phyloP scores from a whole-genome alignment of 1,284 basidiomycete genomes.

The Crucibulum cyathiforme region DNA sequence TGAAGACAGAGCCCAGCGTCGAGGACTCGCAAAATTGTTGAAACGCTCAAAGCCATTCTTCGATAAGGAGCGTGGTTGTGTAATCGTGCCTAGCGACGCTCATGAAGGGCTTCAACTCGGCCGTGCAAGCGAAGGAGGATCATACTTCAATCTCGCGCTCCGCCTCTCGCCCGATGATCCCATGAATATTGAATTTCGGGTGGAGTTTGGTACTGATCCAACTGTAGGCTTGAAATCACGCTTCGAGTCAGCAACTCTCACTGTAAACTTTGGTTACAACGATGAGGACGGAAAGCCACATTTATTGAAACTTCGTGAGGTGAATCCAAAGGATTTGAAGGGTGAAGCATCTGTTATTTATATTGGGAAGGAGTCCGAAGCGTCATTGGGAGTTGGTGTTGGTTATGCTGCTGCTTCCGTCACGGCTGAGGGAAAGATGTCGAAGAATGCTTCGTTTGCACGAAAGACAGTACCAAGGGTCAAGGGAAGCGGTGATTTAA shows the following conservation, averaged over 20 bases:
- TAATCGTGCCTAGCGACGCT: neutral
- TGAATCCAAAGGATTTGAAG: neutral
- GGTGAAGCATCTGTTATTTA: neutral
- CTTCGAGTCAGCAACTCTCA: neutral
- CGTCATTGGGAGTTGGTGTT: neutral
- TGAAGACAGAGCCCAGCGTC: neutral
- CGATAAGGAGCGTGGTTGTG: neutral
- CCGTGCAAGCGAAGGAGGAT: neutral
- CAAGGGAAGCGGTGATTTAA: neutral
- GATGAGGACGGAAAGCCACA: neutral
- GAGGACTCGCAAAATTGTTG: neutral
- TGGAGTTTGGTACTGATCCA: neutral
- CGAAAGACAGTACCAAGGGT: neutral
- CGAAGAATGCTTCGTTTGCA: neutral
- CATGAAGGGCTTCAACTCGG: neutral
- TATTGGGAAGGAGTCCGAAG: neutral
- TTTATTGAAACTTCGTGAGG: neutral
- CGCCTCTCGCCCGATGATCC: neutral
- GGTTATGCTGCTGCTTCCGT: neutral
- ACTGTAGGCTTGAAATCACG: neutral
- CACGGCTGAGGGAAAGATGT: neutral
- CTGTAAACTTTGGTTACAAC: neutral
- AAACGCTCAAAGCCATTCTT: neutral
- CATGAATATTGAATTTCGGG: neutral
- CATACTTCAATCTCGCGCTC: neutral